Evolutionary conservation across 352 stramenopile genomes (phyloP).

Genomic region (Phytophthora boehmeriae): DNA sequence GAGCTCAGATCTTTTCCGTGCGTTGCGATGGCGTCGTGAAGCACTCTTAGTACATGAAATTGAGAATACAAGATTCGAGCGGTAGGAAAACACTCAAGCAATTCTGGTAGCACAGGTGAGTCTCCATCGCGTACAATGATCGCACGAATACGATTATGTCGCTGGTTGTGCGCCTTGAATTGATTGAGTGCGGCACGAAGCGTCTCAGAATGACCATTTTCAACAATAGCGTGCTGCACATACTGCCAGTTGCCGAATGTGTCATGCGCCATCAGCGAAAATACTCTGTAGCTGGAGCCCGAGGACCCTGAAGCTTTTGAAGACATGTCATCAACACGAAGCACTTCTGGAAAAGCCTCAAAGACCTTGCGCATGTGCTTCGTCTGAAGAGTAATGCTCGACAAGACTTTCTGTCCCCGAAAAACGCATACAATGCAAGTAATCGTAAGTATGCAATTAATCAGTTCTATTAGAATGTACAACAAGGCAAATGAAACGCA

Average conservation of each 20-base stretch:
- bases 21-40: conserved; percentile 37
- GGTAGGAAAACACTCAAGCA: conserved; percentile 26
- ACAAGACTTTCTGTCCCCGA: conserved; percentile 36
- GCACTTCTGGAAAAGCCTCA: conserved; percentile 38
- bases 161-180: conserved; percentile 36
- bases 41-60: conserved; percentile 35
- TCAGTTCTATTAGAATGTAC: too few species aligned
- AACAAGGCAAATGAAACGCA: conserved; percentile 3
- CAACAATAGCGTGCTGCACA: conserved; percentile 44
- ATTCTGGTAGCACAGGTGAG: conserved; percentile 14
- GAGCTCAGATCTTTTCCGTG: conserved; percentile 33
- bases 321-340: conserved; percentile 29
- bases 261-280: conserved; percentile 40
- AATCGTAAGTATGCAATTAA: neutral
- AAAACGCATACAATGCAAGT: neutral
- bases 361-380: conserved; percentile 45
- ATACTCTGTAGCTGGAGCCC: conserved; percentile 32
- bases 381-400: conserved; percentile 43
- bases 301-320: neutral
- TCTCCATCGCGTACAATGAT: conserved; percentile 27
- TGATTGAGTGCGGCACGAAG: conserved; percentile 31
- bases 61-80: conserved; percentile 41
- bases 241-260: conserved; percentile 44
- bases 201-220: conserved; percentile 37
- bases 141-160: conserved; percentile 28